Base-by-base conservation (phyloP, 2,329 filamentous ascomycete genomes). In the Xylaria sp. region DNA sequence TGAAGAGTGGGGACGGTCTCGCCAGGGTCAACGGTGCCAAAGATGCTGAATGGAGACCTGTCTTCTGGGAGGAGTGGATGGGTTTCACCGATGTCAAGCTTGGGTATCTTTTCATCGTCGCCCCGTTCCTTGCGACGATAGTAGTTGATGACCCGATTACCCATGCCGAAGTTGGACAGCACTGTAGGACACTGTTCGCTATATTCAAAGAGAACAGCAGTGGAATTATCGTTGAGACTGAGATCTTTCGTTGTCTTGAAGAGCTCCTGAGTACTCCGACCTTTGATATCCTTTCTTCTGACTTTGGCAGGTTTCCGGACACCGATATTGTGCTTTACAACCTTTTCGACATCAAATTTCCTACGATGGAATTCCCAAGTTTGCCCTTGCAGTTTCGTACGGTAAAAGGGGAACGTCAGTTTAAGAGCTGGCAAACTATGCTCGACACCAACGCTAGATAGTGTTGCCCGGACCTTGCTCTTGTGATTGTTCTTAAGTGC, bases 81-180 rank as follows among this genome's bases (percentile, higher is more conserved):
- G 2, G 91, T 91, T 77, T 99, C 95, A 60, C 95, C 95, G 64
- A 99, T 85, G 3, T 96, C 92, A 46, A 84, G 82, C 79, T 93
- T 96, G 1, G 92, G 90, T 1, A 91, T 84, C 49, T 87, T 86
- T 63, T 95, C 91, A 46, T 96, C 91, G 33, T 84, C 85, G 41
- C 83, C 81, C 40, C 85, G 86, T 73, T 92, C 90, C 71, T 92
- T 92, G 61, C 93, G 88, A 38, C 92, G 90, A 74, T 97, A 97
- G 77, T 98, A 99, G 76, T 99, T 98, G 80, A 98, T 92, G 60
- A 99, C 85, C 54, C 93, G 90, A 75, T 90, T 96, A 54, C 93
- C 93, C 95, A 99, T 99, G 67, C 94, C 95, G 71, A 97, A 97
- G 73, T 96, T 97, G 43, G 94, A 97, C 64, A 99, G 81, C 62